These are phyloP conservation scores for Chernovozyma aurita DNA, from an alignment of 1,139 yeast species.

Conservation along the genomic window DNA sequence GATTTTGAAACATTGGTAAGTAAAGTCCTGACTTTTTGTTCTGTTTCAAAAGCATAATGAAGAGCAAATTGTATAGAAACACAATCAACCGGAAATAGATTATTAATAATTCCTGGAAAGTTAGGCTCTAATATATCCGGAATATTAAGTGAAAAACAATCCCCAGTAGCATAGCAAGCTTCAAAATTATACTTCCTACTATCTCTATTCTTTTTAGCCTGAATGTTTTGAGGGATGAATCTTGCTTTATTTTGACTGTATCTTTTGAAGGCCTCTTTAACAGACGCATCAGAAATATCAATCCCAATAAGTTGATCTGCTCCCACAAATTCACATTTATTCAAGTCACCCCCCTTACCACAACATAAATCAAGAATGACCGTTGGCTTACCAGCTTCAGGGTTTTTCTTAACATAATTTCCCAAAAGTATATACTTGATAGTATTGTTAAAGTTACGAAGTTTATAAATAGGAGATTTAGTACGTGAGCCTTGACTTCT, in stretches of 20 bases:
- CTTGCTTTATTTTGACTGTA: constrained; percentile 46
- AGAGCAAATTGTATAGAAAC: constrained; percentile 89
- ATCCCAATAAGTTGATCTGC: constrained; percentile 81
- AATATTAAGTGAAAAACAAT: constrained; percentile 70
- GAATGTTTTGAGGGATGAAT: constrained; percentile 24
- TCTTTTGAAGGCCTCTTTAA: constrained; percentile 78
- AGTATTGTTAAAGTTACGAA: constrained; percentile 87
- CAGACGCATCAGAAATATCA: constrained; percentile 86
- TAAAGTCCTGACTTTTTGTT: constrained; percentile 68
- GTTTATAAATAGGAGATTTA: constrained; percentile 77
- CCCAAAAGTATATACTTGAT: constrained; percentile 84
- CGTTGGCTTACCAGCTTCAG: constrained; percentile 40
- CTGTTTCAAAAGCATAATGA: constrained; percentile 91
- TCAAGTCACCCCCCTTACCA: constrained; percentile 96
- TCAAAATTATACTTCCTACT: constrained; percentile 53
- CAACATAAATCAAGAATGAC: constrained; percentile 79
- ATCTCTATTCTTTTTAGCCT: constrained; percentile 36
- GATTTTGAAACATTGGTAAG: constrained; percentile 73
- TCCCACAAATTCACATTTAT: constrained; percentile 77
- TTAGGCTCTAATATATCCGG: constrained; percentile 69
- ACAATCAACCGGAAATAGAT: constrained; percentile 78
- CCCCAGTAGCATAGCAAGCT: constrained; percentile 86
- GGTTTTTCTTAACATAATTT: constrained; percentile 48
- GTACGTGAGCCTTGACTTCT: constrained; percentile 58
- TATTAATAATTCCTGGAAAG: constrained; percentile 47